Base-by-base conservation (phyloP, 495 filamentous ascomycete genomes). In the Talaromyces ruber region DNA sequence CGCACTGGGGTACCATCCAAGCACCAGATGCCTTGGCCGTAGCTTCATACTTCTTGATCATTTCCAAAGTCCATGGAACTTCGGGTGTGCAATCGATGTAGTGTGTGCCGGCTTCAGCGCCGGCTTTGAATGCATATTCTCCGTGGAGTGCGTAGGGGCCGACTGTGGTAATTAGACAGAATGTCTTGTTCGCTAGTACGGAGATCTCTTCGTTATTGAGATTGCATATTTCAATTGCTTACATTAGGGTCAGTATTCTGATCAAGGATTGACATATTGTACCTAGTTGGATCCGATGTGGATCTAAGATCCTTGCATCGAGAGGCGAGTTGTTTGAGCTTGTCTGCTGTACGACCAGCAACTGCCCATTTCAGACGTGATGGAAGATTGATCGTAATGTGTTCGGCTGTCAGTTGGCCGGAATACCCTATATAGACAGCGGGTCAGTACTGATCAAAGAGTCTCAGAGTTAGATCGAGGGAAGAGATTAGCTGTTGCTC, bases 11-110 rank as follows among this genome's bases (percentile, higher is more conserved):
- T 59, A 93, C 87, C 63, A 93, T 84, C 66, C 88, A 84, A 16
- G 87, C 86, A 39, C 86, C 85, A 59, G 73, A 86, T 22, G 67
- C 65, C 65, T 88, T 80, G 3, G 90, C 90, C 4, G 71, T 74
- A 12, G 78, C 73, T 51, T 88, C 77, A 67, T 91, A 89, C 61
- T 88, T 88, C 26, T 80, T 72, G 60, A 92, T 83, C 86, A 93
- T 92, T 21, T 83, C 76, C 54, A 78, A 67, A 8, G 87, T 81
- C 79, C 85, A 93, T 16, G 86, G 84, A 39, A 79, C 75, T 68
- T 93, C 90, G n/a, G 88, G 88, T 1, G 90, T 92, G 47, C 81
- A 79, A 71, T 92, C 89, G 53, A 93, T 75, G 69, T 92, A 92
- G 68, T 92, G 88, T 11, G 90, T 92, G 26, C 89, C 89, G 56